A percentile compares a stretch with the other conserved stretches of the same genome.
phyloP scores from a whole-genome alignment of 2,329 filamentous ascomycete genomes.

The Fusarium nanum region DNA sequence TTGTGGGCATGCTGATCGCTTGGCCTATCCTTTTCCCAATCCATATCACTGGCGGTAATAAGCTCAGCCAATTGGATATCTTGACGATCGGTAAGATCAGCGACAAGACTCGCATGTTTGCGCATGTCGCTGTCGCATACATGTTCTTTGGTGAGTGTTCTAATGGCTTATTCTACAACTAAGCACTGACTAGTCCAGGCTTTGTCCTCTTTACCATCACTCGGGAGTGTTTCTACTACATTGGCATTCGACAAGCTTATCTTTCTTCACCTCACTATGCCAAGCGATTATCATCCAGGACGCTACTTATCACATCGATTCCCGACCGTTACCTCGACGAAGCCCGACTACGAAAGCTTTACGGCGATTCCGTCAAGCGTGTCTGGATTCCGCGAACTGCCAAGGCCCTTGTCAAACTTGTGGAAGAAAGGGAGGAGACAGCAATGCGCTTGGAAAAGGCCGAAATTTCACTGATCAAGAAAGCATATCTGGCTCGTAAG shows the following conservation, averaged over 20 bases:
- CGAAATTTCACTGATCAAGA: slow-evolving; percentile 85
- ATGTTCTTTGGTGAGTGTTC: slow-evolving; percentile 68
- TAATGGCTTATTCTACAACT: background rate
- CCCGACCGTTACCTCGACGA: slow-evolving; percentile 82
- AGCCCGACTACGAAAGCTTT: slow-evolving; percentile 80
- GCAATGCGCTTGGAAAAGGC: slow-evolving; percentile 87
- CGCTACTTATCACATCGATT: slow-evolving; percentile 88
- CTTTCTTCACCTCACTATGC: slow-evolving; percentile 86
- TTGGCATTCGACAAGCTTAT: slow-evolving; percentile 93
- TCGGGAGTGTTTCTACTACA: slow-evolving; percentile 89
- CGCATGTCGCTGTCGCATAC: slow-evolving; percentile 84
- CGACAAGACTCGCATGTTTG: slow-evolving; percentile 74
- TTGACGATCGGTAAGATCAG: slow-evolving; percentile 83
- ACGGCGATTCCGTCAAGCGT: slow-evolving; percentile 82
- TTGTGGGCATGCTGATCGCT: slow-evolving; percentile 85
- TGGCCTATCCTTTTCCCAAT: slow-evolving; percentile 90
- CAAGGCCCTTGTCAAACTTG: slow-evolving; percentile 80
- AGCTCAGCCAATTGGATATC: slow-evolving; percentile 75
- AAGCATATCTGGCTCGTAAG: slow-evolving; percentile 77
- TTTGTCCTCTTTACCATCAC: slow-evolving; percentile 92
- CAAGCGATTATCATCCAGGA: slow-evolving; percentile 87
- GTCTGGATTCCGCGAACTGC: slow-evolving; percentile 87
- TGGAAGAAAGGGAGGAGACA: slow-evolving; percentile 82
- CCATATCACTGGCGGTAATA: slow-evolving; percentile 82
- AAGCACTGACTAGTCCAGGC: slow-evolving; percentile 55